A percentile compares a stretch with the other conserved stretches of the same genome.
Evolutionary conservation across 768 basidiomycete genomes (phyloP).

Genomic region (Polyporus arcularius): DNA sequence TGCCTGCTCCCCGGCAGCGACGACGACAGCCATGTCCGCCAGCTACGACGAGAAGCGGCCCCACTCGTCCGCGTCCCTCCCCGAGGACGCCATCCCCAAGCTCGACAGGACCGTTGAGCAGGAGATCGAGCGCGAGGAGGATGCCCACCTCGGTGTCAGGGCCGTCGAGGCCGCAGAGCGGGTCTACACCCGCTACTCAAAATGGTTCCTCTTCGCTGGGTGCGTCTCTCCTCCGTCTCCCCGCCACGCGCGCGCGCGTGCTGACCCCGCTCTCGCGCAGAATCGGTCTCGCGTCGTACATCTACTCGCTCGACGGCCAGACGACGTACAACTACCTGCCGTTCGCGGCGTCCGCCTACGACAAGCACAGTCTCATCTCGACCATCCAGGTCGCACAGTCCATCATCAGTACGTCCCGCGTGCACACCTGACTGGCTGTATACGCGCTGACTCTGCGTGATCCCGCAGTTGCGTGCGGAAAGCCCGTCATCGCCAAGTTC

Average conservation of each 20-base stretch:
- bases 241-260: background rate
- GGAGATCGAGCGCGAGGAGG: conserved; percentile 23
- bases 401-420: conserved; percentile 28
- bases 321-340: conserved; percentile 61
- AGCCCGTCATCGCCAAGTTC: conserved; percentile 54
- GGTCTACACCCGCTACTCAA: conserved; percentile 54
- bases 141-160: conserved; percentile 43
- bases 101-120: conserved; percentile 5
- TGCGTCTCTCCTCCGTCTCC: conserved; percentile 25
- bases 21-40: background rate
- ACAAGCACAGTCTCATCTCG: conserved; percentile 19
- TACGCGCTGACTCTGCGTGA: conserved; percentile 46
- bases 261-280: background rate
- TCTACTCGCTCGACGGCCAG: conserved; percentile 72
- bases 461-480: conserved; percentile 31
- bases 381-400: conserved; percentile 26
- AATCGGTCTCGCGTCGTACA: conserved; percentile 66
- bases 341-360: conserved; percentile 20
- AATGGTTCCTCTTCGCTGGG: conserved; percentile 64
- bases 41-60: background rate
- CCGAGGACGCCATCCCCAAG: conserved; percentile 12
- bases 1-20: no score
- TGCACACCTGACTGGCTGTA: no score
- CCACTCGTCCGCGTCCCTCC: background rate
- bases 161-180: conserved; percentile 53